These are phyloP conservation scores for Thelonectria blattea DNA, from an alignment of 2,329 filamentous ascomycete genomes.

Conservation along the genomic window DNA sequence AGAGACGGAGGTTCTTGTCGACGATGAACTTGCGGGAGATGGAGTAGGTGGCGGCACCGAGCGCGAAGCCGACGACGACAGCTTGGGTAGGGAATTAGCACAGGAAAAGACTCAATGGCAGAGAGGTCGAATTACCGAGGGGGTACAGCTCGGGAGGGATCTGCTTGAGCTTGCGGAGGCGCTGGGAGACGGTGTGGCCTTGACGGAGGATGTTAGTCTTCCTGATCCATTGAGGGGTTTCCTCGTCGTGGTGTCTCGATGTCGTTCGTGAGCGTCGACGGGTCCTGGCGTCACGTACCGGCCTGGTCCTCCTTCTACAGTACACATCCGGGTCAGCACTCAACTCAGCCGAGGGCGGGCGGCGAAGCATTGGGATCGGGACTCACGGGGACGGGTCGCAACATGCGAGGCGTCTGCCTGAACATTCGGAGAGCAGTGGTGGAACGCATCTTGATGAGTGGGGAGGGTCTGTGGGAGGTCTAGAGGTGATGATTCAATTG, in stretches of 20 bases:
- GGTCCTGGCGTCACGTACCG: slow-evolving; percentile 57
- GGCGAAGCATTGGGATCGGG: slow-evolving; percentile 18
- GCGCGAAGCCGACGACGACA: slow-evolving; percentile 84
- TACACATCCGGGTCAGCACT: slow-evolving; percentile 31
- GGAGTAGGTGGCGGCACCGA: slow-evolving; percentile 84
- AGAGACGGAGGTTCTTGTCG: slow-evolving; percentile 92
- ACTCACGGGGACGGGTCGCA: slow-evolving; percentile 75
- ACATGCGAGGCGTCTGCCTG: slow-evolving; percentile 69
- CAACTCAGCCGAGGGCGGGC: slow-evolving; percentile 18
- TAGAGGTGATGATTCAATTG: slow-evolving; percentile 42
- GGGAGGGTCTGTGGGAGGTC: slow-evolving; percentile 38
- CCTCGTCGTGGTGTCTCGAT: slow-evolving; percentile 21
- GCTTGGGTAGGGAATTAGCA: slow-evolving; percentile 57
- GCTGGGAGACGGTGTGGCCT: slow-evolving; percentile 98
- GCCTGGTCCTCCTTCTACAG: slow-evolving; percentile 70
- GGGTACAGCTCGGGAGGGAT: slow-evolving; percentile 94
- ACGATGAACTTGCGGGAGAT: slow-evolving; percentile 79
- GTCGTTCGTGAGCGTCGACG: slow-evolving; percentile 20
- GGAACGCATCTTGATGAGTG: slow-evolving; percentile 64
- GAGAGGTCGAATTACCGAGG: slow-evolving; percentile 68
- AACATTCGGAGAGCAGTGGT: slow-evolving; percentile 71
- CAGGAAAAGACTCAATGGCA: slow-evolving; percentile 25
- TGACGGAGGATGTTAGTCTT: slow-evolving; percentile 33
- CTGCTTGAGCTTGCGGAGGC: slow-evolving; percentile 85
- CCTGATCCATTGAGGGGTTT: slow-evolving; percentile 25